Evolutionary conservation across 345 rosid genomes (phyloP).

Genomic region (Syzygium aromaticum): DNA sequence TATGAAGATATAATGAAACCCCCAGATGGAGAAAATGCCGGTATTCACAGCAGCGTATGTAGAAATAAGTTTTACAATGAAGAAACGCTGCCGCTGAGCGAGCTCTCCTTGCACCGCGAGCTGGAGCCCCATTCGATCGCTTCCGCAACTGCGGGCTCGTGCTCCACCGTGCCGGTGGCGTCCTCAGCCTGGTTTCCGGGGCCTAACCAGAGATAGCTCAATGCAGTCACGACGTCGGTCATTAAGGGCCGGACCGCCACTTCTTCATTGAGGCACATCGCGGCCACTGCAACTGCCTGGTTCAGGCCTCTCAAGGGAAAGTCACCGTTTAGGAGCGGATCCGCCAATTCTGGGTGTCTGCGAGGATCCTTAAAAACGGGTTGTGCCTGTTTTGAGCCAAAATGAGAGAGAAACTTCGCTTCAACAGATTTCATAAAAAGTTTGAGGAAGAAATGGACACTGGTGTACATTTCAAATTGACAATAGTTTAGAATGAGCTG

Average conservation of each 20-base stretch:
- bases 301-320: constrained; percentile 54
- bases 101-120: neutral
- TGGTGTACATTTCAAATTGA: neutral
- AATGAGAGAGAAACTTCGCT: neutral
- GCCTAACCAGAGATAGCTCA: constrained; percentile 47
- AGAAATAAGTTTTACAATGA: neutral
- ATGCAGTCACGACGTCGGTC: constrained; percentile 71
- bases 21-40: neutral
- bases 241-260: constrained; percentile 61
- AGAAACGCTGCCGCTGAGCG: constrained; percentile 9
- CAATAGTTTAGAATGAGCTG: neutral
- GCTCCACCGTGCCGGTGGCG: constrained; percentile 16
- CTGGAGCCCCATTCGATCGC: constrained; percentile 6
- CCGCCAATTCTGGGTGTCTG: constrained; percentile 54
- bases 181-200: constrained; percentile 9
- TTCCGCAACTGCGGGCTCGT: constrained; percentile 14
- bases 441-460: neutral
- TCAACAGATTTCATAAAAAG: no score
- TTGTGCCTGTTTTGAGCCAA: constrained; percentile 39
- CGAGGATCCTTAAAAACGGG: constrained; percentile 63
- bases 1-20: neutral
- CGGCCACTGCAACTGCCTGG: constrained; percentile 77
- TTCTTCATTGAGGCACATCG: constrained; percentile 87
- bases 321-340: constrained; percentile 47
- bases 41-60: neutral